phyloP scores from a whole-genome alignment of 768 basidiomycete species.

The Galerina marginata region DNA sequence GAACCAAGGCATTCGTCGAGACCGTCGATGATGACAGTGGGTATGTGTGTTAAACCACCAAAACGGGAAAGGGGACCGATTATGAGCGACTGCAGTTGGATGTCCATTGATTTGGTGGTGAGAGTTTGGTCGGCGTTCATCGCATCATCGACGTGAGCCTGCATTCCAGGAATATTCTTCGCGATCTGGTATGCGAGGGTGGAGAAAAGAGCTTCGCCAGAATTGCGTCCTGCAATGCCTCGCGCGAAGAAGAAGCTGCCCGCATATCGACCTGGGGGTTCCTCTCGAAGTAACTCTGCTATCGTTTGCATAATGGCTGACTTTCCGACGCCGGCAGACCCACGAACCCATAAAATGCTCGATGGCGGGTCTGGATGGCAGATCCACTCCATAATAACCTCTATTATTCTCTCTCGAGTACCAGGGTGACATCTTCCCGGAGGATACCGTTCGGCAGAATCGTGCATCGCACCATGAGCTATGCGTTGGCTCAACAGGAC shows the following conservation, averaged over 20 bases:
- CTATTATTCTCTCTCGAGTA: constrained; percentile 18
- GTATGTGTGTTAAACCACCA: neutral
- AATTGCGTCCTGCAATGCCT: constrained; percentile 12
- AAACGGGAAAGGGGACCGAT: constrained; percentile 7
- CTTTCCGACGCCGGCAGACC: constrained; percentile 24
- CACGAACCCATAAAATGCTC: constrained; percentile 25
- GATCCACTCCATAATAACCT: constrained; percentile 14
- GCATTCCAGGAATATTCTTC: constrained; percentile 1
- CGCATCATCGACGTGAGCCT: constrained; percentile 4
- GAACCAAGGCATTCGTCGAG: constrained; percentile 27
- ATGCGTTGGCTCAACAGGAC: constrained; percentile 9
- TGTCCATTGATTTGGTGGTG: constrained; percentile 11
- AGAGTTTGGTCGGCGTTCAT: constrained; percentile 16
- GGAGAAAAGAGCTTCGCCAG: constrained; percentile 2
- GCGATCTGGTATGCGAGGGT: constrained; percentile 31
- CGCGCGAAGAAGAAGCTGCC: constrained; percentile 19
- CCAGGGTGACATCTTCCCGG: constrained; percentile 21
- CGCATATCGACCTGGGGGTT: neutral
- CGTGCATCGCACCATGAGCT: constrained; percentile 14
- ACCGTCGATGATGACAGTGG: constrained; percentile 30
- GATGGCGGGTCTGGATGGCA: neutral
- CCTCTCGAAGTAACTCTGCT: constrained; percentile 9
- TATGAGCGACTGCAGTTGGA: constrained; percentile 16
- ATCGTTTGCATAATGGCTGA: constrained; percentile 24
- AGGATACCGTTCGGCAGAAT: constrained; percentile 9